phyloP scores from a whole-genome alignment of 2,329 filamentous ascomycete species.

The Microcyclospora tardicrescens region DNA sequence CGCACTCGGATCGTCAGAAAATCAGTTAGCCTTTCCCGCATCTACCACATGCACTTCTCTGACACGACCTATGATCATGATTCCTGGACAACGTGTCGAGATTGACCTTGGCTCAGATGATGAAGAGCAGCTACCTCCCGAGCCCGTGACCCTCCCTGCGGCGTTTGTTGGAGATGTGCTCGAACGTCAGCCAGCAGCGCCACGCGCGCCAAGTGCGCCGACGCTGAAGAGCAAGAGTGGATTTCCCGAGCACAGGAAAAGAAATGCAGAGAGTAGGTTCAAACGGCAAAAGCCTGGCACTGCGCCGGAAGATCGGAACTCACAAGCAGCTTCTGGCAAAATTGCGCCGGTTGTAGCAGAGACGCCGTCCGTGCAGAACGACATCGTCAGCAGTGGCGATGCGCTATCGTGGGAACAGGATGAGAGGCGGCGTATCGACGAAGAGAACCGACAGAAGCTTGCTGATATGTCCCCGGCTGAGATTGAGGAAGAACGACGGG shows the following conservation, averaged over 20 bases:
- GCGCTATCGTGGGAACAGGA: constrained; percentile 29
- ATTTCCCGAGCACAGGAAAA: constrained; percentile 80
- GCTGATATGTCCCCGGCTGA: constrained; percentile 68
- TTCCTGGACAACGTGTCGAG: constrained; percentile 48
- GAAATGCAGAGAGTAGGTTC: constrained; percentile 61
- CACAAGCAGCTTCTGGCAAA: neutral
- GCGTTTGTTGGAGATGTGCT: constrained; percentile 60
- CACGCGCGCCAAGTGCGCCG: constrained; percentile 52
- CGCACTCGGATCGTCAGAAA: too few species aligned
- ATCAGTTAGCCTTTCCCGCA: too few species aligned
- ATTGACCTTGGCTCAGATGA: constrained; percentile 42
- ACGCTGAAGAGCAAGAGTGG: constrained; percentile 47
- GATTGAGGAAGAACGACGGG: constrained; percentile 66
- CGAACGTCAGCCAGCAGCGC: constrained; percentile 51
- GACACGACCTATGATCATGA: constrained; percentile 11
- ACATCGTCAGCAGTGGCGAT: constrained; percentile 7
- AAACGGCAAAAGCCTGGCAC: constrained; percentile 48
- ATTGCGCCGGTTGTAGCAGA: neutral
- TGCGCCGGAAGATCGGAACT: neutral
- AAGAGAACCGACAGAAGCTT: constrained; percentile 64
- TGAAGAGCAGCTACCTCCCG: constrained; percentile 11
- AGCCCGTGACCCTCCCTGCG: constrained; percentile 7
- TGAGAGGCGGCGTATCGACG: constrained; percentile 63
- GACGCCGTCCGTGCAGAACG: neutral
- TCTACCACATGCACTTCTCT: neutral